Evolutionary conservation across 148 eudicot genomes (phyloP), one percentile per base, ranked within the genome.

Genomic region (Amaranthus palmeri): DNA sequence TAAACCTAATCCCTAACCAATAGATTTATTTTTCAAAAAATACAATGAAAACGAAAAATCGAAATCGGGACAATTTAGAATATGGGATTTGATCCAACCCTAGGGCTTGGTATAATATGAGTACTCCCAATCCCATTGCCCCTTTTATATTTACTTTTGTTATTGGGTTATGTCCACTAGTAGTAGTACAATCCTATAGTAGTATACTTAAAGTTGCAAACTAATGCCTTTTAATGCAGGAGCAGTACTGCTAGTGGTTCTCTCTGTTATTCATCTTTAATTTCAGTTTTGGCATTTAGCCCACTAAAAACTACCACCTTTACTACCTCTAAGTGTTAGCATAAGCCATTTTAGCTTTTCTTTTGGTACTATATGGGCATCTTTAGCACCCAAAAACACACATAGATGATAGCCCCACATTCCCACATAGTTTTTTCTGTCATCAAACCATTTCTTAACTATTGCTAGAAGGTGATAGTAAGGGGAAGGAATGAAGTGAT

Each of bases 171-270:
- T 73, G 74, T 58, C 81, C 83, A 82, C 81, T 77, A 68, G 40
- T 25, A 18, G 55, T 50, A 49, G 56, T 79, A 73, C 62, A 55
- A 74, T 55, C 79, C 70, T 61, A 70, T 75, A 55, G 40, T 69
- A 10, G 65, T 44, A 48, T 61, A 61, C 53, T 64, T 74, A 73
- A 60, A 14, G 61, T 61, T 61, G 56, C 54, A 67, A 48, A 52
- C 72, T 78, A 47, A 48, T 68, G 67, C 76, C 79, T 70, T 74
- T 50, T 72, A 73, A 83, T 83, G 85, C 36, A 25, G 36, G 1
- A 25, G 85, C 36, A 25, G 36, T 25, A 25, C 36, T 25, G 36
- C 79, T 82, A 83, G 81, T 83, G 83, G 83, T 82, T 81, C 74
- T 62, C 74, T 69, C 64, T 51, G 50, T 76, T 61, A 25, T 76